Conservation (phyloP, 1,284 basidiomycete species). For the Mycena sp. region DNA sequence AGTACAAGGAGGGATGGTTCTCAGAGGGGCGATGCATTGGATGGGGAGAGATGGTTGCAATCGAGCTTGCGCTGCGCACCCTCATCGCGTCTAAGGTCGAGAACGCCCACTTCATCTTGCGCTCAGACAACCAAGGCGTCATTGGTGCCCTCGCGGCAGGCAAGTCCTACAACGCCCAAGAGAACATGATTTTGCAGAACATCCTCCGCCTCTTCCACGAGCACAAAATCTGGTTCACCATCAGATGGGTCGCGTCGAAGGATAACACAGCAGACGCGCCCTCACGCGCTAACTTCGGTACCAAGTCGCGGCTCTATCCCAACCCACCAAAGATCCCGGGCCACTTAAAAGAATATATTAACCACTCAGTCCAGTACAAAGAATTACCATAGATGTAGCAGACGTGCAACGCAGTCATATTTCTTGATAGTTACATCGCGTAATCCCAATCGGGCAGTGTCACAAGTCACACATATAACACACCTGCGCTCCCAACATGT, state of each 20-base stretch:
- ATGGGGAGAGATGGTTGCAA: slow-evolving; percentile 47
- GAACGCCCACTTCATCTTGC: slow-evolving; percentile 38
- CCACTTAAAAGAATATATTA: neutral
- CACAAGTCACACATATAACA: too few species aligned
- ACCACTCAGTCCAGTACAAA: neutral
- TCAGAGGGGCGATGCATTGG: slow-evolving; percentile 43
- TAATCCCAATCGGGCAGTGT: too few species aligned
- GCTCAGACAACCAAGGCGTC: slow-evolving; percentile 51
- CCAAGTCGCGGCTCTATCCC: neutral
- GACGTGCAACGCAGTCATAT: neutral
- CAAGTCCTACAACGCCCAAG: slow-evolving; percentile 40
- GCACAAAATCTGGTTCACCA: slow-evolving; percentile 35
- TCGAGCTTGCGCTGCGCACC: slow-evolving; percentile 39
- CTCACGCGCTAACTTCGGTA: slow-evolving; percentile 37
- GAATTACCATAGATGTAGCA: too few species aligned
- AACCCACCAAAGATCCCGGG: neutral
- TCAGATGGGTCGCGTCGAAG: slow-evolving; percentile 42
- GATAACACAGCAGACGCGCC: slow-evolving; percentile 46
- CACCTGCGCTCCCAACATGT: too few species aligned
- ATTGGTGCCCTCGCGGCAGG: slow-evolving; percentile 47
- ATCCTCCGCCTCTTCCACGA: slow-evolving; percentile 33
- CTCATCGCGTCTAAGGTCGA: slow-evolving; percentile 28
- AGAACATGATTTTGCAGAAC: slow-evolving; percentile 45
- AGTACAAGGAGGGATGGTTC: slow-evolving; percentile 37
- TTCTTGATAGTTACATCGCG: too few species aligned